These are phyloP conservation scores for Solanum hybrid DNA, from an alignment of 305 asterid genomes.

Conservation along the genomic window DNA sequence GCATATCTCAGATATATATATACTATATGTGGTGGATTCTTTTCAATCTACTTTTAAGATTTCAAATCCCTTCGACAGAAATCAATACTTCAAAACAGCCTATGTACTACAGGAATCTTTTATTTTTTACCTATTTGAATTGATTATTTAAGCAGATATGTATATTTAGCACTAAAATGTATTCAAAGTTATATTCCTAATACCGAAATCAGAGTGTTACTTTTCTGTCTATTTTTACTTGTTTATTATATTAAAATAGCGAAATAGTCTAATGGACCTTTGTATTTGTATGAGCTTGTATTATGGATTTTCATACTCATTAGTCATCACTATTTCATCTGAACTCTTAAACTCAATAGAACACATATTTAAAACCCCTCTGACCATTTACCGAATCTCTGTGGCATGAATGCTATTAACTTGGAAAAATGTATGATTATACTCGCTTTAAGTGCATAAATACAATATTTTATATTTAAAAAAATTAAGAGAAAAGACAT, in stretches of 20 bases:
- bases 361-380: not conserved
- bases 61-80: not conserved
- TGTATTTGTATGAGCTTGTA: not conserved
- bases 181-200: not conserved
- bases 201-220: not conserved
- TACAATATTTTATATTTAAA: not conserved
- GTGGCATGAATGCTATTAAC: not conserved
- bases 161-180: not conserved
- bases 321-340: no score
- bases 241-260: not conserved
- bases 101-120: not conserved
- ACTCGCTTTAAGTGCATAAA: not conserved
- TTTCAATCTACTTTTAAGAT: not conserved
- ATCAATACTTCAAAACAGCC: not conserved
- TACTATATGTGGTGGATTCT: not conserved
- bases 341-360: not conserved
- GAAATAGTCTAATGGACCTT: no score
- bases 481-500: not conserved
- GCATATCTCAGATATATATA: not conserved
- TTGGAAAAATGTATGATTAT: not conserved
- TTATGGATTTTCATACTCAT: not conserved
- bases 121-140: not conserved
- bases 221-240: not conserved
- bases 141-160: not conserved
- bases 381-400: no score